Evolutionary conservation across 352 stramenopile genomes (phyloP), one percentile per base, ranked within the genome.

Genomic region (Phytophthora ohioensis): DNA sequence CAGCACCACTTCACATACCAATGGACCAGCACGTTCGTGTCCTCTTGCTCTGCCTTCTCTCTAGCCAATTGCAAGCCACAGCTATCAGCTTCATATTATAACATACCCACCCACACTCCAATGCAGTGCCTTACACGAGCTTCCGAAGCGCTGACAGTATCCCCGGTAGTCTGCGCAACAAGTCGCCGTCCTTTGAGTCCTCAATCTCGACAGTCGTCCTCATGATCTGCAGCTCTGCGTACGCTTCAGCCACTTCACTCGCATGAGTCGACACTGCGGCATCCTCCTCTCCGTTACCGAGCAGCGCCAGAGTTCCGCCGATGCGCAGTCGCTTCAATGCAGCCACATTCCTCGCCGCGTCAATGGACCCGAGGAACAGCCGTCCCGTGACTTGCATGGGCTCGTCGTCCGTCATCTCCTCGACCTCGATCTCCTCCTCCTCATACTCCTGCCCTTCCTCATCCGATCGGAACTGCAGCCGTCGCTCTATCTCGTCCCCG

Each of bases 1-100:
- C 3, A 42, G 7, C 27, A 30, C 35, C 35, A 48, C 15, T 42
- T 12, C 21, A 47, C 51, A 12, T 58, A 94, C 87, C 87, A 94
- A 72, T 94, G 87, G 52, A 94, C 81, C 36, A 94, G 67, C 15
- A 92, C 74, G 52, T 84, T 92, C 75, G 69, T 78, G 46, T 78
- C 75, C 1, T 59, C 42, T 3, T 32, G 34, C 11, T 80, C 55
- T 1, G 78, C 80, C n/a, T 77, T 62, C 11, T 73, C 30, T 15
- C 83, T 91, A 38, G 1, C 41, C n/a, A 41, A 5, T 35, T 34
- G 5, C 46, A 43, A 56, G 5, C n/a, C n/a, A 49, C 17, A 49
- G 6, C 6, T 12, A 49, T 49, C 2, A 49, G 11, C 43, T n/a
- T 32, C 43, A 30, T 31, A 34, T 3, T 34, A 11, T 8, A 13